phyloP scores from a whole-genome alignment of 176 grass and related monocot genomes.

The Cenchrus purpureus region DNA sequence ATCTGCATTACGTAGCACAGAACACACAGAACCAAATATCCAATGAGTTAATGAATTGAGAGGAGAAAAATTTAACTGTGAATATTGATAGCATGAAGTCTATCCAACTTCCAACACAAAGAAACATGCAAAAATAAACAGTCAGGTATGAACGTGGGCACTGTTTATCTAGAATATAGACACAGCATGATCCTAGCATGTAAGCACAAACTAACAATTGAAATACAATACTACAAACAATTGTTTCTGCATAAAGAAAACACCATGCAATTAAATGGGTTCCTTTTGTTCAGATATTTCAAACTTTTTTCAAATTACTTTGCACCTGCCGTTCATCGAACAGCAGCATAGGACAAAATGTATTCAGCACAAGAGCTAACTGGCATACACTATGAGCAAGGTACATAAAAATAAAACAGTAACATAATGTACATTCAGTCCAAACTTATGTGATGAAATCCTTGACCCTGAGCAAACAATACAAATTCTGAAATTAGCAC shows the following conservation, averaged over 20 bases:
- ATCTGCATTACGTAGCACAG: conserved; percentile 70
- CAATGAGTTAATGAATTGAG: conserved; percentile 27
- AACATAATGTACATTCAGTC: not conserved
- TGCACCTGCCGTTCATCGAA: conserved; percentile 12
- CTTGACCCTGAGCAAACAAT: not conserved
- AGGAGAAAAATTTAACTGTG: conserved; percentile 13
- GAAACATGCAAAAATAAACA: conserved; percentile 14
- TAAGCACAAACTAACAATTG: not conserved
- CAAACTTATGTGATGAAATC: not conserved
- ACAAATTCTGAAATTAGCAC: not conserved
- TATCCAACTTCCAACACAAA: conserved; percentile 10
- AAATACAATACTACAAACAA: conserved; percentile 13
- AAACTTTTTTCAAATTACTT: not conserved
- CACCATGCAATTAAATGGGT: not conserved
- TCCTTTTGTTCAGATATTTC: not conserved
- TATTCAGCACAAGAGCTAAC: not conserved
- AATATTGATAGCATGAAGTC: conserved; percentile 1
- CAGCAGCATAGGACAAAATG: not conserved
- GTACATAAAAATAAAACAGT: not conserved
- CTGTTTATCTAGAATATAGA: conserved; percentile 20
- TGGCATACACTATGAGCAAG: not conserved
- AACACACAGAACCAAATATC: conserved; percentile 26
- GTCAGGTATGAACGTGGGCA: conserved; percentile 18
- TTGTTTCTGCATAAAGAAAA: conserved; percentile 15
- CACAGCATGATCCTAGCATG: conserved; percentile 4